Conservation (phyloP, 31 red algal species). For the Porphyra umbilicalis region DNA sequence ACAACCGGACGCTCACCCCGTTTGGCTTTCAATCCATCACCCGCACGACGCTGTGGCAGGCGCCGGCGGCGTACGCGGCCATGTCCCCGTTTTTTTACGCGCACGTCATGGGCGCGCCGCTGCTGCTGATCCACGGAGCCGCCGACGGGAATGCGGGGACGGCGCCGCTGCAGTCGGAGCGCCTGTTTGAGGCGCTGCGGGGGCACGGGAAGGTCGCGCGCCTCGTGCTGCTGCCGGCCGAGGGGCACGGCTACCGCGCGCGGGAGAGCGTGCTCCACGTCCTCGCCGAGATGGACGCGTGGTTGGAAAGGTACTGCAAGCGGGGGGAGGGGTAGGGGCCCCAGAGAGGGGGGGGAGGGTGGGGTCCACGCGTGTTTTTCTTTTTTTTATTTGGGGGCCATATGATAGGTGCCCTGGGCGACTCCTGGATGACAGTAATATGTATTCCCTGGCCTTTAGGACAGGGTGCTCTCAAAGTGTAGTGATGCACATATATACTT, state of each 20-base stretch:
- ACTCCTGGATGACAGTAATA: background rate
- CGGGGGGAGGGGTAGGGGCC: background rate
- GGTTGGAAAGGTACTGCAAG: slow-evolving; percentile 68
- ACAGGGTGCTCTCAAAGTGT: no score
- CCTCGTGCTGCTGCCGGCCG: slow-evolving; percentile 70
- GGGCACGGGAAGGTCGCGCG: slow-evolving; percentile 80
- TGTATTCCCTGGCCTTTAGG: no score
- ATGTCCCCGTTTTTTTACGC: slow-evolving; percentile 92
- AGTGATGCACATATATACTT: no score
- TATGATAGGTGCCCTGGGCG: background rate
- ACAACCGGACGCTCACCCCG: slow-evolving; percentile 95
- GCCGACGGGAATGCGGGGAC: slow-evolving; percentile 90
- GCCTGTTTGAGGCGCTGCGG: slow-evolving; percentile 83
- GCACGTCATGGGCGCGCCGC: slow-evolving; percentile 54
- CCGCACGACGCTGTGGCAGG: slow-evolving; percentile 79
- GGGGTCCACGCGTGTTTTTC: background rate
- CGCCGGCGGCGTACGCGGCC: slow-evolving; percentile 55
- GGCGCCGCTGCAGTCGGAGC: slow-evolving; percentile 83
- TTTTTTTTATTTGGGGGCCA: background rate
- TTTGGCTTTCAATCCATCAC: slow-evolving; percentile 88
- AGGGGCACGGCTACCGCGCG: slow-evolving; percentile 84
- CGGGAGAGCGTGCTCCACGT: slow-evolving; percentile 89
- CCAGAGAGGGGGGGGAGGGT: background rate
- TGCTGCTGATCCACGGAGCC: slow-evolving; percentile 91
- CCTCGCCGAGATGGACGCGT: slow-evolving; percentile 82